Conservation (phyloP, 805 yeast species). For the Candida mattraensis region DNA sequence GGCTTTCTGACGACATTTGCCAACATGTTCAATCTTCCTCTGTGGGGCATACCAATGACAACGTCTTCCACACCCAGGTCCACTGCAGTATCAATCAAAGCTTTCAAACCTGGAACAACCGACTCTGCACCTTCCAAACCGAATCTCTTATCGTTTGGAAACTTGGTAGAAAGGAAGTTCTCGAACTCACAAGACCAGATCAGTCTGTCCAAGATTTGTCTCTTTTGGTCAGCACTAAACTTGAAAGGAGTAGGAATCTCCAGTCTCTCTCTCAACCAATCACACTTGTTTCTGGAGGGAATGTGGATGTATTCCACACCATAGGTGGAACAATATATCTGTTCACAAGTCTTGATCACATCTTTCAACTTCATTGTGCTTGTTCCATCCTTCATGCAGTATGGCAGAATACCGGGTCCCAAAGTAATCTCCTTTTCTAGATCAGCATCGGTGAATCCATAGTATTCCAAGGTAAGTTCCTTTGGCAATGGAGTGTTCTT, state of each 20-base stretch:
- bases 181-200: constrained; percentile 97
- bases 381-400: constrained; percentile 69
- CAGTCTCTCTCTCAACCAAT: constrained; percentile 96
- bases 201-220: constrained; percentile 93
- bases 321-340: constrained; percentile 80
- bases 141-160: constrained; percentile 97
- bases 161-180: constrained; percentile 87
- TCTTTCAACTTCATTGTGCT: constrained; percentile 71
- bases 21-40: constrained; percentile 97
- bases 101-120: constrained; percentile 94
- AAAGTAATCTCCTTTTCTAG: constrained; percentile 78
- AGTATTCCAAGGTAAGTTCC: constrained; percentile 89
- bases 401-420: constrained; percentile 97
- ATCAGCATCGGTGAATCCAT: constrained; percentile 87
- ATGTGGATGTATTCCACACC: constrained; percentile 97
- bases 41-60: constrained; percentile 99
- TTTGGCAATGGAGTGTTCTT: constrained; percentile 55
- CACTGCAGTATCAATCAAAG: constrained; percentile 90
- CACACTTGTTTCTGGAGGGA: constrained; percentile 92
- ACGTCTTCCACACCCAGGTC: constrained; percentile 93
- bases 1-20: constrained; percentile 99
- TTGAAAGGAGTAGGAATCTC: constrained; percentile 89
- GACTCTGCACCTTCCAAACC: constrained; percentile 99
- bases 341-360: constrained; percentile 75
- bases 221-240: constrained; percentile 84